Percentiles rank a stretch among this genome's conserved stretches.
These are phyloP conservation scores for Phytophthora crassamura DNA, from an alignment of 352 stramenopile species.

Conservation along the genomic window DNA sequence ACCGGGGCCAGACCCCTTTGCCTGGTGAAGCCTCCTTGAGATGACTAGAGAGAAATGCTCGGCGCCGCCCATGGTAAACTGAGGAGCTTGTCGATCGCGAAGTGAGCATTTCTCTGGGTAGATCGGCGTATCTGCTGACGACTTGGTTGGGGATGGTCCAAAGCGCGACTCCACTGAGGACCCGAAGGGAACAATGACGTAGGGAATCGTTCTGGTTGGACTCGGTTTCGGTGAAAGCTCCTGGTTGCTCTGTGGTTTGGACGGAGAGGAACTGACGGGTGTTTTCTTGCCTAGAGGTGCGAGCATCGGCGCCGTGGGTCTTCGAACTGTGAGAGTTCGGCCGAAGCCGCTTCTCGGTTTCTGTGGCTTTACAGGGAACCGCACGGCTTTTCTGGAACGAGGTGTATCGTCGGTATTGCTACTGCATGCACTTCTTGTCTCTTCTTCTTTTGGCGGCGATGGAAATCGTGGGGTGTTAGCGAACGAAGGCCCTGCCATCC, in stretches of 20 bases:
- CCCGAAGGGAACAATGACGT: constrained; percentile 30
- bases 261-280: background rate
- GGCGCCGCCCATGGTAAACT: constrained; percentile 32
- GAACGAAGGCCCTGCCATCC: constrained; percentile 12
- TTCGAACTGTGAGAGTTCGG: constrained; percentile 21
- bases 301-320: background rate
- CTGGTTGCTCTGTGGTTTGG: constrained; percentile 6
- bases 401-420: background rate
- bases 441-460: constrained; percentile 20
- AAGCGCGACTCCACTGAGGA: constrained; percentile 46
- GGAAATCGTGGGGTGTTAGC: constrained; percentile 14
- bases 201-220: background rate
- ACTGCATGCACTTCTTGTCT: constrained; percentile 9
- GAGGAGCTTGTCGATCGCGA: constrained; percentile 25
- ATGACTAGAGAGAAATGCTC: constrained; percentile 53
- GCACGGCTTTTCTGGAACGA: background rate
- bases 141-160: constrained; percentile 7
- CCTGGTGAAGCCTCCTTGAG: constrained; percentile 31
- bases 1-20: constrained; percentile 32
- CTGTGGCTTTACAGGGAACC: constrained; percentile 4
- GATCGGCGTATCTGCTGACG: constrained; percentile 11
- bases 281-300: background rate
- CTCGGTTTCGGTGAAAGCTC: constrained; percentile 7
- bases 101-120: constrained; percentile 36
- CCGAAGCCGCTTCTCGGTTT: constrained; percentile 41